Conservation (phyloP, 1,284 basidiomycete species). For the Pisolithus thermaeus region DNA sequence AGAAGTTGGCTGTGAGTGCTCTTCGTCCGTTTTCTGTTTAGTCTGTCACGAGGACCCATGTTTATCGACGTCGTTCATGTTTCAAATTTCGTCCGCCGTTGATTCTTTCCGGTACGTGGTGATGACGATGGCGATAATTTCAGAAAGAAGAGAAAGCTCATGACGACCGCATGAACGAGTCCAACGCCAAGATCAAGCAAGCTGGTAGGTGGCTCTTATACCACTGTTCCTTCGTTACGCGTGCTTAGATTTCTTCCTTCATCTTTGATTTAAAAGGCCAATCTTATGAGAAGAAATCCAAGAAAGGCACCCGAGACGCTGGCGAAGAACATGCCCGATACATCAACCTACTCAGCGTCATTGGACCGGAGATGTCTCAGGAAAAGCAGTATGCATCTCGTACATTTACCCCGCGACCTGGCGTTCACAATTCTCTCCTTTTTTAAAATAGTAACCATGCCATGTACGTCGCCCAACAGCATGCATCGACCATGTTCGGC, state of each 20-base stretch:
- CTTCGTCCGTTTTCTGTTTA: background rate
- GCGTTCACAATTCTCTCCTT: constrained; percentile 8
- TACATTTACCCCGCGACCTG: constrained; percentile 3
- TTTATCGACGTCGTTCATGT: background rate
- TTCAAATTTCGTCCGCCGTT: background rate
- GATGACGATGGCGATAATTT: background rate
- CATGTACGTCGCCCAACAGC: constrained; percentile 53
- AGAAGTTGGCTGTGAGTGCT: constrained; percentile 60
- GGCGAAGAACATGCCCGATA: constrained; percentile 72
- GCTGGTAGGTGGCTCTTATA: constrained; percentile 44
- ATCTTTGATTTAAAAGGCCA: constrained; percentile 39
- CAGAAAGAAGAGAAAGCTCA: constrained; percentile 77
- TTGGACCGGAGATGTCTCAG: constrained; percentile 72
- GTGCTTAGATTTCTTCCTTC: background rate
- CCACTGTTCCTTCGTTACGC: background rate
- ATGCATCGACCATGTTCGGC: constrained; percentile 50
- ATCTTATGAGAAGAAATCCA: constrained; percentile 70
- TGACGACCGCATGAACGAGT: constrained; percentile 60
- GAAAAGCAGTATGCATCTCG: constrained; percentile 59
- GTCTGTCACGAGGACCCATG: background rate
- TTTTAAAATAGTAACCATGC: constrained; percentile 53
- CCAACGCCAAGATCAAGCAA: constrained; percentile 72
- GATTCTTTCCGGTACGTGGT: background rate
- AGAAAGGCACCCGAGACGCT: constrained; percentile 63
- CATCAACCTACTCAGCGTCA: constrained; percentile 62